Percentiles rank a stretch among this genome's conserved stretches.
phyloP scores from a whole-genome alignment of 73 alveolate species.

The Tetrahymena thermophila region DNA sequence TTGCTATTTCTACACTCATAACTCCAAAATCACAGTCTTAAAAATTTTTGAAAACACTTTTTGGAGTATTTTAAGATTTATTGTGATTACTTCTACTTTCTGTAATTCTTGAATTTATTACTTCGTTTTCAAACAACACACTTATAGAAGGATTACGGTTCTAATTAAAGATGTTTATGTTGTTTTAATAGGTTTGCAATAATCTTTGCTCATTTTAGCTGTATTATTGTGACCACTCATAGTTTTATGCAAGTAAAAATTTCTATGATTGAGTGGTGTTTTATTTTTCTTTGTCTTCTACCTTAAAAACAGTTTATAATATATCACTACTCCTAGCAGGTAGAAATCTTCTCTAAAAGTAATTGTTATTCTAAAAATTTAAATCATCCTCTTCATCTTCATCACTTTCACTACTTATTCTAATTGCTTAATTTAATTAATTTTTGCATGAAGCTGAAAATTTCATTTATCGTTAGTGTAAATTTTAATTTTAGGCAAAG shows the following conservation, averaged over 20 bases:
- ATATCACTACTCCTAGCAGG: background rate
- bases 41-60: background rate
- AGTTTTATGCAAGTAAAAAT: background rate
- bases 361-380: background rate
- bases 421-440: background rate
- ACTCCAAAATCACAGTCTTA: background rate
- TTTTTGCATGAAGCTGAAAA: background rate
- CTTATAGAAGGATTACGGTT: background rate
- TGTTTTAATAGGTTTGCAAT: background rate
- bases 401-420: background rate
- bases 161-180: too few relatives aligned
- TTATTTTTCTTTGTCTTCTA: background rate
- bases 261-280: background rate
- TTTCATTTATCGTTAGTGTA: too few relatives aligned
- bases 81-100: background rate
- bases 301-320: background rate
- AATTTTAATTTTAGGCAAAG: too few relatives aligned
- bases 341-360: background rate
- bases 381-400: background rate
- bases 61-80: background rate
- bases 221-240: background rate
- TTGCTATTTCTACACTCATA: background rate
- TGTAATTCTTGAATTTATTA: background rate
- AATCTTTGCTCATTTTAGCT: background rate
- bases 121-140: background rate